Conservation (phyloP, 1,139 yeast species). For the Geotrichum phurueaensis region DNA sequence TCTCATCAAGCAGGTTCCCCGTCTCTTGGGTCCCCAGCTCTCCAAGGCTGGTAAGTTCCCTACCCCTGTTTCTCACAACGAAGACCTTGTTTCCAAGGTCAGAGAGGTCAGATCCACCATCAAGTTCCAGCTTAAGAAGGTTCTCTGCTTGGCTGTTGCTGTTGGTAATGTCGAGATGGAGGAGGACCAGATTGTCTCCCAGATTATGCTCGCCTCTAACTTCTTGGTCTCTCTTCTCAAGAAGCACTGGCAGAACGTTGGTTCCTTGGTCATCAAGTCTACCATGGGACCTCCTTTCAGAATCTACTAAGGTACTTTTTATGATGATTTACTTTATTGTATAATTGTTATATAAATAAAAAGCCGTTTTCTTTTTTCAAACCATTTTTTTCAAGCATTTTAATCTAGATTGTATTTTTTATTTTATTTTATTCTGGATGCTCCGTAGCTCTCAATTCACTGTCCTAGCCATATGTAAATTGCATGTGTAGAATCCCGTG, state of each 20-base stretch:
- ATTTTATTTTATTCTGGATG: not conserved
- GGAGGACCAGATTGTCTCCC: constrained; percentile 93
- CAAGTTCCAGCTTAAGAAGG: constrained; percentile 98
- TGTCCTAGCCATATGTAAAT: too few species aligned
- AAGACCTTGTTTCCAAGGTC: constrained; percentile 94
- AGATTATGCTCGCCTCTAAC: constrained; percentile 98
- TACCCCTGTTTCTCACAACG: constrained; percentile 99
- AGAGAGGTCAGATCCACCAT: constrained; percentile 98
- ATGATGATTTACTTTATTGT: constrained; percentile 3
- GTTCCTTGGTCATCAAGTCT: constrained; percentile 97
- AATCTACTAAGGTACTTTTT: constrained; percentile 64
- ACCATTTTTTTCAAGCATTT: not conserved
- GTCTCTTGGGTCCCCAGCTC: constrained; percentile 99
- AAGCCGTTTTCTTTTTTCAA: not conserved
- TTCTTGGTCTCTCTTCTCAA: constrained; percentile 98
- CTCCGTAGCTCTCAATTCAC: not conserved
- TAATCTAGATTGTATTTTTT: not conserved
- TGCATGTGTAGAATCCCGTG: not conserved
- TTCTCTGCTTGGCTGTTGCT: constrained; percentile 85
- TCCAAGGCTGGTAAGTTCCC: constrained; percentile 99
- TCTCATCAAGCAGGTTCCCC: constrained; percentile 99
- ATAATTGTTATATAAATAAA: not conserved
- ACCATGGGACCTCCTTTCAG: constrained; percentile 99
- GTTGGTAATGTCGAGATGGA: constrained; percentile 99
- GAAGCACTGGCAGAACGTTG: constrained; percentile 99